These are phyloP conservation scores for Amyloporia xantha DNA, from an alignment of 768 basidiomycete species.

Conservation along the genomic window DNA sequence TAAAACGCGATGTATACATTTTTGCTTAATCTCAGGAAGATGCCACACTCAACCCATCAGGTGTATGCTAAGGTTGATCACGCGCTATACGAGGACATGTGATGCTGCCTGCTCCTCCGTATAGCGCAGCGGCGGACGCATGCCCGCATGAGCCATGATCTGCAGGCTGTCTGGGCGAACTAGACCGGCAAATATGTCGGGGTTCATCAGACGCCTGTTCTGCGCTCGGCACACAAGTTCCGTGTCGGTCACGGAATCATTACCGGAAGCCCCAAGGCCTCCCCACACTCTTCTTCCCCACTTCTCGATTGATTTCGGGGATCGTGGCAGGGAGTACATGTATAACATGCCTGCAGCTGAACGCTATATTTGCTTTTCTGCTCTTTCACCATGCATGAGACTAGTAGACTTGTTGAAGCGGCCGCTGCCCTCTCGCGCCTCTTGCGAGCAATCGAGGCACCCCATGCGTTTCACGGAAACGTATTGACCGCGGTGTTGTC, in stretches of 20 bases:
- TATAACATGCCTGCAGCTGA: conserved; percentile 6
- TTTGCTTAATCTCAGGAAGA: too few species aligned
- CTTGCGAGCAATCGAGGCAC: conserved; percentile 49
- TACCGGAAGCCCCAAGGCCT: conserved; percentile 11
- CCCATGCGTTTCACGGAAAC: conserved; percentile 80
- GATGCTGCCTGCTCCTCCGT: conserved; percentile 4
- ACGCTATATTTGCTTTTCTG: conserved; percentile 39
- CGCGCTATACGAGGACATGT: conserved; percentile 6
- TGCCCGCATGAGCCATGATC: neutral
- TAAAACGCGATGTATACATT: too few species aligned
- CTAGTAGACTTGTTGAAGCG: conserved; percentile 69
- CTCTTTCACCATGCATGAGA: conserved; percentile 54
- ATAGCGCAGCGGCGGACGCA: conserved; percentile 1
- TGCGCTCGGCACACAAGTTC: conserved; percentile 10
- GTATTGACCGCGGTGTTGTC: conserved; percentile 65
- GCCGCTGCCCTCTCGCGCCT: conserved; percentile 66
- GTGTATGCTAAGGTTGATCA: too few species aligned
- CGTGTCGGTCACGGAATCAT: conserved; percentile 15
- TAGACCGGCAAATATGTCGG: conserved; percentile 3
- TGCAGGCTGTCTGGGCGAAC: neutral
- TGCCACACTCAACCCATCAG: too few species aligned
- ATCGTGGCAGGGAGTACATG: conserved; percentile 15
- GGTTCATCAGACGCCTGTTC: conserved; percentile 9
- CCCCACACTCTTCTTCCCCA: conserved; percentile 13
- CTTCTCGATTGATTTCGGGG: conserved; percentile 13